These are phyloP conservation scores for Trypanosoma conorhini DNA, from an alignment of 208 protist genomes.

Conservation along the genomic window DNA sequence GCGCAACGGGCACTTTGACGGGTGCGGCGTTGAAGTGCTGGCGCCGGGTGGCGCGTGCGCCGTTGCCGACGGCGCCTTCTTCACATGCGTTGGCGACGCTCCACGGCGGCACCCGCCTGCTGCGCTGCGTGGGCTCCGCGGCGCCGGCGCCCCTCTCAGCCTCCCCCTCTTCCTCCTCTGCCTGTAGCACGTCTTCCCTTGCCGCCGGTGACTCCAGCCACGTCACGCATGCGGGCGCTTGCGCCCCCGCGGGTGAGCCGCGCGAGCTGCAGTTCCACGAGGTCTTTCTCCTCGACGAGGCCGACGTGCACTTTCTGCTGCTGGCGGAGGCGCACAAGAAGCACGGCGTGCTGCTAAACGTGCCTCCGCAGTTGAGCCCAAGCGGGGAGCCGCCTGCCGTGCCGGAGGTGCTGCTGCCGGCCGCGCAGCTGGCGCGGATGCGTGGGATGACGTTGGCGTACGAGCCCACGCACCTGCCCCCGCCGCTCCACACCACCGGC, in stretches of 20 bases:
- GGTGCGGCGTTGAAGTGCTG: not conserved
- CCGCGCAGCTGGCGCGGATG: conserved; percentile 39
- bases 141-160: no score
- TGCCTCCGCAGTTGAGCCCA: conserved; percentile 75
- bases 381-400: conserved; percentile 41
- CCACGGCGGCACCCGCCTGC: not conserved
- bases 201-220: not conserved
- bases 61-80: not conserved
- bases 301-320: conserved; percentile 53
- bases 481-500: conserved; percentile 28
- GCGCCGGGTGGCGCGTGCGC: not conserved
- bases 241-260: not conserved
- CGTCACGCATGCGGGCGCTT: not conserved
- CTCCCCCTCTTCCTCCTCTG: not conserved
- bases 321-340: conserved; percentile 72
- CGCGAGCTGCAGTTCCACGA: conserved; percentile 30
- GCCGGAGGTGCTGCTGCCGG: conserved; percentile 42
- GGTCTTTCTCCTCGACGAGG: conserved; percentile 21
- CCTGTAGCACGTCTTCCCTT: not conserved
- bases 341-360: conserved; percentile 71
- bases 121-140: not conserved
- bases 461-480: conserved; percentile 27
- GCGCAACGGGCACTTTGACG: not conserved
- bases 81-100: not conserved
- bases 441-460: conserved; percentile 27